Base-by-base conservation (phyloP, 257 asterid genomes). In the Scutellaria minor region DNA sequence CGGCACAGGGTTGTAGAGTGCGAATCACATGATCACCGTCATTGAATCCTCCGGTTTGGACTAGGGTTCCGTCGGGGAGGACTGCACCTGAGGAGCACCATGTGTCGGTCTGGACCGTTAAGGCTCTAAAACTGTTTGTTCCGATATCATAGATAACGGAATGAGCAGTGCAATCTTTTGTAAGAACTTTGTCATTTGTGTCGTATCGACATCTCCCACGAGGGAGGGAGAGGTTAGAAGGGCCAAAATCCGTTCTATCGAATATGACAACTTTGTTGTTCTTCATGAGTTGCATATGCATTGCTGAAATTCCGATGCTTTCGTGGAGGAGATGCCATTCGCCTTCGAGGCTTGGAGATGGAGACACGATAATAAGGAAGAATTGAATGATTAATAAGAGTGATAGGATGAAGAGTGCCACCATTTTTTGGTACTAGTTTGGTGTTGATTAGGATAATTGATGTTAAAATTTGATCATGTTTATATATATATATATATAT, bases 21-120 rank as follows among this genome's bases (percentile, higher is more conserved):
- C 91, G 85, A 0, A 84, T 53, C 0, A 57, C 75, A 0, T 67
- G 86, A 53, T 86, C 95, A 5, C 95, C 96, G n/a, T 87, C 95
- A 44, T 86, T 87, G 84, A 52, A 91, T 0, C 97, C 97, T 1
- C 96, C 96, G 0, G 96, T 89, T 9, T 89, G 96, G 20, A 92
- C 75, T 0, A 92, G 80, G 0, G 90, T 78, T 31, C 97, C 97
- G 40, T 92, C 79, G 0, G 85, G 79, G 0, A 77, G 79, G 13
- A 86, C 87, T 0, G 90, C 85, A 12, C 96, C 96, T 0, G 96
- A 89, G 6, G 96, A 89, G 86, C 96, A 92, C 97, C 97, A 92
- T 0, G 88, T 81, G 79, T 92, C 90, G 2, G 92, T 81, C 40
- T 75, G 90, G 10, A 92, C 83, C 59, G 64, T 85, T 42, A 92